Percentiles rank a stretch among this genome's conserved stretches.
These are phyloP conservation scores for Mycosphaerella sp. DNA, from an alignment of 2,329 filamentous ascomycete genomes.

Conservation along the genomic window DNA sequence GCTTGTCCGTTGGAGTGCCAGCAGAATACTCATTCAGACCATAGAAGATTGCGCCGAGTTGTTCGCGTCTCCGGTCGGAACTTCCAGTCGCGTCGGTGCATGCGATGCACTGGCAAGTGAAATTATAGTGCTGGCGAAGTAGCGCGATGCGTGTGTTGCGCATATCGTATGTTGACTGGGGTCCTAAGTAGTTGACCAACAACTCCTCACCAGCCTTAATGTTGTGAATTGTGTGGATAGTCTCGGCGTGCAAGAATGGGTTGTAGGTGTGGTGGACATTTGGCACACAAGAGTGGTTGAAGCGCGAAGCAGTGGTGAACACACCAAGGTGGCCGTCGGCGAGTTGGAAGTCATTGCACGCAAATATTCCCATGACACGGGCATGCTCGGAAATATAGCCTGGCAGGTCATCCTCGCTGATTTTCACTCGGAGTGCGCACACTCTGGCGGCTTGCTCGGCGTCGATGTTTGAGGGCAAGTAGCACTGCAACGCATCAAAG, in stretches of 20 bases:
- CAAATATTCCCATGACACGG: slow-evolving; percentile 25
- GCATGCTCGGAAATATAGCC: slow-evolving; percentile 17
- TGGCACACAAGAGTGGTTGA: slow-evolving; percentile 29
- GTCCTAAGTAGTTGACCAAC: slow-evolving; percentile 13
- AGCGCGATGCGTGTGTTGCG: slow-evolving; percentile 14
- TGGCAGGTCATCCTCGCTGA: slow-evolving; percentile 11
- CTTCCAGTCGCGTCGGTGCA: slow-evolving; percentile 21
- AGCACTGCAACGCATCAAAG: slow-evolving; percentile 22
- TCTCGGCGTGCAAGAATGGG: slow-evolving; percentile 13
- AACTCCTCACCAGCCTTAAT: slow-evolving; percentile 31
- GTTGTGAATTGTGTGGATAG: slow-evolving; percentile 27
- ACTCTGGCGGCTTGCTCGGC: slow-evolving; percentile 18
- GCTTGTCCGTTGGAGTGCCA: slow-evolving; percentile 5
- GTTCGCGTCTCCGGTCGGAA: slow-evolving; percentile 20
- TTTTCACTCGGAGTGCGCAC: slow-evolving; percentile 6
- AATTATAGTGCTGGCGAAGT: slow-evolving; percentile 26
- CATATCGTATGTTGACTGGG: slow-evolving; percentile 3
- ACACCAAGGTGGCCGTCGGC: slow-evolving; percentile 15
- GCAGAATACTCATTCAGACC: slow-evolving; percentile 16
- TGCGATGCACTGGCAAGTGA: slow-evolving; percentile 28
- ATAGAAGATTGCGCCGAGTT: slow-evolving; percentile 12
- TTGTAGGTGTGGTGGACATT: slow-evolving; percentile 26
- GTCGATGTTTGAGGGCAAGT: slow-evolving; percentile 14
- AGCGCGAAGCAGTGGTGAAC: slow-evolving; percentile 17
- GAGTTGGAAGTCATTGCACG: slow-evolving; percentile 25